Evolutionary conservation across 352 stramenopile species (phyloP).

Genomic region (Phytopythium delawarense): DNA sequence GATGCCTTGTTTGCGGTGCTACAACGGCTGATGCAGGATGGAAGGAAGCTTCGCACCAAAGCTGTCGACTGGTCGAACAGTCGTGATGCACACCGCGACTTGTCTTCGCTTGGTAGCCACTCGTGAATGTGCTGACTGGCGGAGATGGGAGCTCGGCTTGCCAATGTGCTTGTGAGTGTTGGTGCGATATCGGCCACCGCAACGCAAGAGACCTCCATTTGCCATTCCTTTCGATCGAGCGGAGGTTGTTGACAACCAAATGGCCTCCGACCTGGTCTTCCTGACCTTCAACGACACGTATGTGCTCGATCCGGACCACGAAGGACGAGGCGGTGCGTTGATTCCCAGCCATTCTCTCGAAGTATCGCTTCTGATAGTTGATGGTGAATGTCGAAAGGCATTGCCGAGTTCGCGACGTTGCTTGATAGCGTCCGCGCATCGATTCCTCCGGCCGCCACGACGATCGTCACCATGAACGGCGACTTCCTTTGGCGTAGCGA

Average conservation of each 20-base stretch:
- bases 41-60: background rate
- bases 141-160: background rate
- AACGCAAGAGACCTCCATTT: background rate
- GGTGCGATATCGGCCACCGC: background rate
- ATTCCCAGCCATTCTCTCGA: background rate
- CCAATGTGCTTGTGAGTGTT: background rate
- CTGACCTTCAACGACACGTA: constrained; percentile 5
- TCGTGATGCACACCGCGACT: background rate
- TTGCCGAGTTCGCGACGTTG: constrained; percentile 16
- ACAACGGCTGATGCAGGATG: too few species aligned
- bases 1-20: too few species aligned
- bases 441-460: constrained; percentile 8
- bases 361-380: background rate
- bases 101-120: background rate
- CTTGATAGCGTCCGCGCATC: constrained; percentile 4
- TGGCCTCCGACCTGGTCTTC: background rate
- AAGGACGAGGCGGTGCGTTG: constrained; percentile 1
- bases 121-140: background rate
- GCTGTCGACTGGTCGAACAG: too few species aligned
- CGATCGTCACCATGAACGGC: constrained; percentile 26
- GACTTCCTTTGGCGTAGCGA: constrained; percentile 25
- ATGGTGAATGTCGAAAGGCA: constrained; percentile 6
- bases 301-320: background rate
- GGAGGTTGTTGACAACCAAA: background rate
- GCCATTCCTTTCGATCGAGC: background rate